A percentile compares a stretch with the other conserved stretches of the same genome.
Evolutionary conservation across 768 basidiomycete genomes (phyloP).

Genomic region (Tylopilus sp.): DNA sequence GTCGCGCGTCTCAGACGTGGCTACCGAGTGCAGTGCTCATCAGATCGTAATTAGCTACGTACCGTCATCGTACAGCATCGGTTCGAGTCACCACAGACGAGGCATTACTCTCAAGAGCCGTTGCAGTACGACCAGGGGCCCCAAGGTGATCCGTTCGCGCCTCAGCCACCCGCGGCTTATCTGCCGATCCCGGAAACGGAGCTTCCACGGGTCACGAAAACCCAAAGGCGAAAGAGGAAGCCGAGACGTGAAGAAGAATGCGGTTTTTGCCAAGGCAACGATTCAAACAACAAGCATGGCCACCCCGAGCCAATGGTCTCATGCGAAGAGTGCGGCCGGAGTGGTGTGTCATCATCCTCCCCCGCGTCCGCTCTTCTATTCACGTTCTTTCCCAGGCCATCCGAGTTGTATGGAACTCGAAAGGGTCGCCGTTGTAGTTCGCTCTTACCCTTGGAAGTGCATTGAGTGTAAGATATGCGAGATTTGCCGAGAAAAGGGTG

Average conservation of each 20-base stretch:
- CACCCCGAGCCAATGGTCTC: constrained; percentile 68
- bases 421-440: constrained; percentile 56
- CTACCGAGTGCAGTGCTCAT: constrained; percentile 19
- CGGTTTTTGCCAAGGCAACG: constrained; percentile 73
- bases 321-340: constrained; percentile 80
- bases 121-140: constrained; percentile 69
- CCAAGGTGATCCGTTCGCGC: constrained; percentile 82
- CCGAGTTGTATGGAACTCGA: constrained; percentile 76
- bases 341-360: constrained; percentile 48
- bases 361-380: background rate
- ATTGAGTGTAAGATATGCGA: constrained; percentile 92
- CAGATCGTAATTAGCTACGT: constrained; percentile 21
- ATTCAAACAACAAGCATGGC: constrained; percentile 52
- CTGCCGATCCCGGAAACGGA: constrained; percentile 46
- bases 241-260: constrained; percentile 62
- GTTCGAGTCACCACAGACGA: constrained; percentile 10
- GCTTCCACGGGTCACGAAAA: constrained; percentile 41
- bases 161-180: constrained; percentile 52
- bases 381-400: constrained; percentile 53
- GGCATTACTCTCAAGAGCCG: constrained; percentile 31
- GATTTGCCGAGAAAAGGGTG: constrained; percentile 78
- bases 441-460: constrained; percentile 82
- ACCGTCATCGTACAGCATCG: constrained; percentile 31
- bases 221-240: constrained; percentile 43
- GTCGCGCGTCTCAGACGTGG: constrained; percentile 57